Conservation (phyloP, 2,329 filamentous ascomycete genomes). For the Clonostachys rhizophaga region DNA sequence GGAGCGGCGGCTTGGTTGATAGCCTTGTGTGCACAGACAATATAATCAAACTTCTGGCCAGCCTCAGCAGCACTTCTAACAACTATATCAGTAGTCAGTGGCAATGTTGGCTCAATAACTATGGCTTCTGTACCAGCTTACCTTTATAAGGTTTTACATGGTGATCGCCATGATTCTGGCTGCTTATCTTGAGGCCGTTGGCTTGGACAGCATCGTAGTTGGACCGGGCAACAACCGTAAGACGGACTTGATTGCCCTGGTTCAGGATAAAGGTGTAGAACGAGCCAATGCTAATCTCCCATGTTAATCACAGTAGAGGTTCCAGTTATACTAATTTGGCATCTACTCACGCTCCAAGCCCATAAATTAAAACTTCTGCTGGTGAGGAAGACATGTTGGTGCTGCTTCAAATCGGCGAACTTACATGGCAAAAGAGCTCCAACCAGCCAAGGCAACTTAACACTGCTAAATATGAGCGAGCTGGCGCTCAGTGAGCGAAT, state of each 20-base stretch:
- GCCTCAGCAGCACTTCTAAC: constrained; percentile 46
- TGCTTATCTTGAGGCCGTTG: constrained; percentile 59
- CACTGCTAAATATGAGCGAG: too few species aligned
- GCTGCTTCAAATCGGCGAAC: too few species aligned
- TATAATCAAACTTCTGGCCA: constrained; percentile 44
- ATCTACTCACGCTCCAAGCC: constrained; percentile 44
- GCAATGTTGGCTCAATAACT: too few species aligned
- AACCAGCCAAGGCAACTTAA: too few species aligned
- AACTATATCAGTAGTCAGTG: constrained; percentile 1
- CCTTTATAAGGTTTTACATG: constrained; percentile 39
- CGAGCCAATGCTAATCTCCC: constrained; percentile 42
- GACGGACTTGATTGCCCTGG: constrained; percentile 44
- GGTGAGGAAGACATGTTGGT: too few species aligned
- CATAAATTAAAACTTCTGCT: constrained; percentile 38
- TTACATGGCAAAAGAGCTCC: too few species aligned
- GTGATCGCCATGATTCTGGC: constrained; percentile 60
- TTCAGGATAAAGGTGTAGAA: constrained; percentile 43
- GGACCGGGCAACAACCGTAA: constrained; percentile 69
- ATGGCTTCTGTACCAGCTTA: too few species aligned
- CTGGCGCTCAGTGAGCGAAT: too few species aligned
- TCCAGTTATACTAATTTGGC: constrained; percentile 3
- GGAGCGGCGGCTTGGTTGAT: constrained; percentile 63
- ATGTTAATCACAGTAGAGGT: not conserved
- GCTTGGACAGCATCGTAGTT: constrained; percentile 62
- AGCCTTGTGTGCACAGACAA: constrained; percentile 68